These are phyloP conservation scores for Globisporangium cystogenes DNA, from an alignment of 352 stramenopile species.

Conservation along the genomic window DNA sequence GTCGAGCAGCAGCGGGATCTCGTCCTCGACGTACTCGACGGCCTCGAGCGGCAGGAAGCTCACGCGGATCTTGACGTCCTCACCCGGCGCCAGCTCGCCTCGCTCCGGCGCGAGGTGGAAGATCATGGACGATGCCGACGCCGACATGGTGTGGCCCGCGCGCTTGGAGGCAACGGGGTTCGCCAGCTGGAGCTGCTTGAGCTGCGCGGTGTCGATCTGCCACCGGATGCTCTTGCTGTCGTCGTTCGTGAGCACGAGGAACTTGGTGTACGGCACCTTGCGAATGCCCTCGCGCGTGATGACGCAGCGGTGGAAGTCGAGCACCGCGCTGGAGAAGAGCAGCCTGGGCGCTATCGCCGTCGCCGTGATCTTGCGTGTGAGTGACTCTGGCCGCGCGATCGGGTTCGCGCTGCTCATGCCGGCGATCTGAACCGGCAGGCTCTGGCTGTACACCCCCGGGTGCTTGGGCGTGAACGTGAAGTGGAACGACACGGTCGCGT, in stretches of 20 bases:
- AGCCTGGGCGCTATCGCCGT: conserved; percentile 55
- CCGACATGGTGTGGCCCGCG: conserved; percentile 21
- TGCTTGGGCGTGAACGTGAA: conserved; percentile 63
- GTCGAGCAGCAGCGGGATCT: conserved; percentile 69
- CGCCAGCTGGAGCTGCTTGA: conserved; percentile 17
- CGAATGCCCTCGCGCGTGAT: conserved; percentile 80
- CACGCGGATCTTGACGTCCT: conserved; percentile 73
- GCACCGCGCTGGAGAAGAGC: conserved; percentile 53
- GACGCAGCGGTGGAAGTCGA: conserved; percentile 86
- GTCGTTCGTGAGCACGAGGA: conserved; percentile 74
- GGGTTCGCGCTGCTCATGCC: conserved; percentile 26
- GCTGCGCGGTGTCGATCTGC: conserved; percentile 65
- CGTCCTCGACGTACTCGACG: conserved; percentile 68
- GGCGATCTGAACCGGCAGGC: conserved; percentile 73
- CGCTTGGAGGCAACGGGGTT: conserved; percentile 21
- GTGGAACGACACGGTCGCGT: conserved; percentile 63
- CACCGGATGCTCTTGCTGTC: conserved; percentile 56
- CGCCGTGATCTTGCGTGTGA: conserved; percentile 45
- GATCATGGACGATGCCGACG: conserved; percentile 29
- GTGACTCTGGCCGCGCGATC: conserved; percentile 17
- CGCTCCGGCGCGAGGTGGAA: conserved; percentile 81
- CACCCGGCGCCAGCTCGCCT: conserved; percentile 72
- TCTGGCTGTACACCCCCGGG: conserved; percentile 39
- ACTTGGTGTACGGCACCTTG: conserved; percentile 85
- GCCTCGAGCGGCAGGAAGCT: conserved; percentile 84